Base-by-base conservation (phyloP, 2,329 filamentous ascomycete species). In the Aspergillus sclerotialis region DNA sequence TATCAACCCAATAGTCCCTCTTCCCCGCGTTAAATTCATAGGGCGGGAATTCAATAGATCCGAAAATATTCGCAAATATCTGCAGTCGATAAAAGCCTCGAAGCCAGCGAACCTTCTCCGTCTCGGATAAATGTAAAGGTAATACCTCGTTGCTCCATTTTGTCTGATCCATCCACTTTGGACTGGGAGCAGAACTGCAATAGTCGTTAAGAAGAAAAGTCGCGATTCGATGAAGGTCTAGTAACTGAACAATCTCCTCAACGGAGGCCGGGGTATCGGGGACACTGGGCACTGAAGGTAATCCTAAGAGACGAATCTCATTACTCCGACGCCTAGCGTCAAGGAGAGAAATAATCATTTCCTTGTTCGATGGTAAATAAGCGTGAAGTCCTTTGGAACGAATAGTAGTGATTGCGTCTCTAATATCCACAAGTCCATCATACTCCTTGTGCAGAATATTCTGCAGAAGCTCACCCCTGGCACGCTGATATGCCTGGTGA, bases 81-180 rank as follows among this genome's bases (percentile, higher is more conserved):
- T 50, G 38, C 5, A 50, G 30, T 7, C 47, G 44, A 32, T 44
- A 50, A 10, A 48, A 35, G 15, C 40, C 44, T 15, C 43, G 32
- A 2, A 45, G 15, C 2, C 49, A 32, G 2, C 48, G 39, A 7
- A 30, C 17, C 6, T 40, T 36, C 13, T 50, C 46, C 1, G 21
- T 32, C 1, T 19, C 24, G 7, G 41, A 39, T 11, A 48, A 9
- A 5, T 14, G 2, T 0, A 45, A 21, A 4, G 43, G 44, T 2
- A 38, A 3, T 8, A 29, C n/a, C 4, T 31, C 28, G 1, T 29
- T 16, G 28, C 31, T 13, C 33, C 33, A 47, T 25, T 26, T n/a
- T 4, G 9, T 19, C 0, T 13, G 4, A 4, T 28, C 10, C 1
- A 43, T 36, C 39, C 35, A 40, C 3, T 23, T 3, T 2, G 35